Percentiles rank a stretch among this genome's conserved stretches.
These are phyloP conservation scores for Ceratopteris richardii DNA, from an alignment of 75 land plant species.

Conservation along the genomic window DNA sequence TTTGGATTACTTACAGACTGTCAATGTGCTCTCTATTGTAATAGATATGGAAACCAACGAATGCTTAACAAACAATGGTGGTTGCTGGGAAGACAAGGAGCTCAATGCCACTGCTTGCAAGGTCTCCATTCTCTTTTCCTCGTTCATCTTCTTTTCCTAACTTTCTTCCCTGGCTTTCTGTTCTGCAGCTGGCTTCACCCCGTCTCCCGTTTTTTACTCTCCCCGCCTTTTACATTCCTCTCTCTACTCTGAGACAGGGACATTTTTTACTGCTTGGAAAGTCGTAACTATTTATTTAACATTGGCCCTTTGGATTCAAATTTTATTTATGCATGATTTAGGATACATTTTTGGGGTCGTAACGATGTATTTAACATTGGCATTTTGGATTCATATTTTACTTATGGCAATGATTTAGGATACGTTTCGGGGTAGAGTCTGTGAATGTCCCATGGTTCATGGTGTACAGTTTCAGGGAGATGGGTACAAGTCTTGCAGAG, in stretches of 20 bases:
- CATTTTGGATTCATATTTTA: too few relatives aligned
- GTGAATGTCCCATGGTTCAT: constrained; percentile 64
- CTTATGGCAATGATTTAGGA: constrained; percentile 44
- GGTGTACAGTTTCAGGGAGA: constrained; percentile 79
- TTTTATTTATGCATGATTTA: too few relatives aligned
- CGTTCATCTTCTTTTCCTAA: background rate
- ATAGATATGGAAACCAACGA: constrained; percentile 54
- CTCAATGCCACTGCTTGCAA: constrained; percentile 61
- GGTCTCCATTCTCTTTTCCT: constrained; percentile 16
- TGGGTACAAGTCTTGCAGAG: constrained; percentile 79
- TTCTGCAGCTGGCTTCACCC: too few relatives aligned
- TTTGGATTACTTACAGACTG: too few relatives aligned
- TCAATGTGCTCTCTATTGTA: background rate
- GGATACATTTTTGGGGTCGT: too few relatives aligned
- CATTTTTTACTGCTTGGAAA: too few relatives aligned
- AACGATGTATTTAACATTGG: too few relatives aligned
- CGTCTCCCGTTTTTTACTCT: too few relatives aligned
- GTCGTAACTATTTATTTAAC: too few relatives aligned
- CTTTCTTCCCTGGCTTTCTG: background rate
- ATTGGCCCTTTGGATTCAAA: too few relatives aligned
- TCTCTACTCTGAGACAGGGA: too few relatives aligned
- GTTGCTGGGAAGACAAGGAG: constrained; percentile 50
- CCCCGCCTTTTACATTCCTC: too few relatives aligned
- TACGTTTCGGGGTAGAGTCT: constrained; percentile 81
- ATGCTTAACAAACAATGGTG: constrained; percentile 52